Percentiles rank a stretch among this genome's conserved stretches.
phyloP scores from a whole-genome alignment of 2,329 filamentous ascomycete species.

The Diaporthe amygdali region DNA sequence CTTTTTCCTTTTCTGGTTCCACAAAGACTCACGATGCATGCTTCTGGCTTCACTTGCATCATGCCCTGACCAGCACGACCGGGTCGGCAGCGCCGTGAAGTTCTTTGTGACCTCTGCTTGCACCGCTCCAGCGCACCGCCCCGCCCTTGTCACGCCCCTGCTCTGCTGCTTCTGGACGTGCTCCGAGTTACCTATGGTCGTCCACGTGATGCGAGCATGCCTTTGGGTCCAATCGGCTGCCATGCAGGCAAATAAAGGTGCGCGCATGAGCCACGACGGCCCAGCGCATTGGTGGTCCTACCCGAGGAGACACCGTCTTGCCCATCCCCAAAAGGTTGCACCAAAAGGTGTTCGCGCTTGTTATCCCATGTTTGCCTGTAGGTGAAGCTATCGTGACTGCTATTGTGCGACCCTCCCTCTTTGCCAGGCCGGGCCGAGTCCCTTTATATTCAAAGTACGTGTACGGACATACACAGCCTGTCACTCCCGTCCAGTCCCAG shows the following conservation, averaged over 20 bases:
- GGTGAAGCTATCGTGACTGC: constrained; percentile 23
- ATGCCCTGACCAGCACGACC: constrained; percentile 10
- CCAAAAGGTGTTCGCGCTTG: background rate
- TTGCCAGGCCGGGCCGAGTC: background rate
- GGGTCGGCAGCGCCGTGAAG: background rate
- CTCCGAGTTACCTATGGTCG: background rate
- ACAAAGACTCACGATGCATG: constrained; percentile 20
- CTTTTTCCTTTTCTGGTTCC: constrained; percentile 7
- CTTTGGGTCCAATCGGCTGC: background rate
- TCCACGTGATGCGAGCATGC: background rate
- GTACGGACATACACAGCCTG: background rate
- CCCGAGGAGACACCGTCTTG: background rate
- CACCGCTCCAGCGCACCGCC: background rate
- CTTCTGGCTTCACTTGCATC: constrained; percentile 23
- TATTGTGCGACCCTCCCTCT: background rate
- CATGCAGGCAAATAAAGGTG: background rate
- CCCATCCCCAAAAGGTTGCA: background rate
- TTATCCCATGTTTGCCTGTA: background rate
- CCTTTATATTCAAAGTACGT: background rate
- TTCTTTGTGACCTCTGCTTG: background rate
- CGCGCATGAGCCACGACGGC: background rate
- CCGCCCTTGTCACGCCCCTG: background rate
- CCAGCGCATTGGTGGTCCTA: background rate
- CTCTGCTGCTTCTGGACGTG: background rate
- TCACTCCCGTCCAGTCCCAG: background rate